Evolutionary conservation across 352 stramenopile species (phyloP).

Genomic region (Globisporangium cylindrosporum): DNA sequence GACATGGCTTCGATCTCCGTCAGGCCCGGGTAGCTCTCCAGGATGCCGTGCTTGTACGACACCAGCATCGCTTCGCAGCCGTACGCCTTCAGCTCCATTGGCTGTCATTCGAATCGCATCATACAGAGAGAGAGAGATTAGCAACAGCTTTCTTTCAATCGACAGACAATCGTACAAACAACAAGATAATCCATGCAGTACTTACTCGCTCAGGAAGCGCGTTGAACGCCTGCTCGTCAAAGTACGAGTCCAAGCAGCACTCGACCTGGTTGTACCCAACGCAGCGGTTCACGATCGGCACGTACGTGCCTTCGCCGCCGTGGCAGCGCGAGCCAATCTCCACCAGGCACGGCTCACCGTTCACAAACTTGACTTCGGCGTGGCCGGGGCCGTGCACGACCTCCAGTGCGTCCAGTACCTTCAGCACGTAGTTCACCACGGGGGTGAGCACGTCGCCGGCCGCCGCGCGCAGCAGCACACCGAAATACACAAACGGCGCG

Average conservation of each 20-base stretch:
- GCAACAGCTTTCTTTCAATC: neutral
- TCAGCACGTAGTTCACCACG: conserved; percentile 62
- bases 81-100: conserved; percentile 70
- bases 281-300: conserved; percentile 89
- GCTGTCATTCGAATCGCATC: conserved; percentile 23
- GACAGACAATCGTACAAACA: neutral
- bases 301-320: conserved; percentile 93
- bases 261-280: conserved; percentile 95
- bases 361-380: conserved; percentile 84
- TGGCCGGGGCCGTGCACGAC: conserved; percentile 77
- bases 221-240: conserved; percentile 38
- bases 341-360: conserved; percentile 89
- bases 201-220: conserved; percentile 52
- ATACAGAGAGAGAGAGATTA: neutral
- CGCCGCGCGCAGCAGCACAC: conserved; percentile 70
- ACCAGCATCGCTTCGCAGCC: conserved; percentile 94
- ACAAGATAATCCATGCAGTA: conserved; percentile 6
- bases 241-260: conserved; percentile 51
- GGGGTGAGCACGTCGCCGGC: conserved; percentile 65
- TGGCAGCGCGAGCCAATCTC: conserved; percentile 96
- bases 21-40: conserved; percentile 88
- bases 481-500: conserved; percentile 95
- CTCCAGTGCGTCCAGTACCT: conserved; percentile 64
- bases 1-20: conserved; percentile 89
- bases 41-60: conserved; percentile 87